A percentile compares a stretch with the other conserved stretches of the same genome.
These are phyloP conservation scores for Daldinia eschscholtzii DNA, from an alignment of 2,329 filamentous ascomycete genomes.

Conservation along the genomic window DNA sequence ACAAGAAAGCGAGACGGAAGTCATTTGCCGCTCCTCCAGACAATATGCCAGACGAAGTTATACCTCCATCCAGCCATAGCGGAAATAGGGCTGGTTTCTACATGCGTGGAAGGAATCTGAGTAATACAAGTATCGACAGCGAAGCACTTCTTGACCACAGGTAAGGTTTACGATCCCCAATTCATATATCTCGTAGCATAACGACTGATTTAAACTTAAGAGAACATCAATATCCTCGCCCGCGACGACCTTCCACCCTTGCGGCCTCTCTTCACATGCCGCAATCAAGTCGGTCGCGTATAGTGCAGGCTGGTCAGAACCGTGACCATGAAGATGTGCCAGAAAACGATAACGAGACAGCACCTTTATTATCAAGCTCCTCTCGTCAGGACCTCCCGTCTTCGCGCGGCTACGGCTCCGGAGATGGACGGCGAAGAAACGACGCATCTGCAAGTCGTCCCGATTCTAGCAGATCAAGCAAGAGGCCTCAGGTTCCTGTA, in stretches of 20 bases:
- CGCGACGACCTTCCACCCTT: constrained; percentile 69
- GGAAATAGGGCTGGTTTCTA: constrained; percentile 61
- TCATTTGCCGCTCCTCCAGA: constrained; percentile 79
- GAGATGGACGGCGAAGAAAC: constrained; percentile 54
- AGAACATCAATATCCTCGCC: constrained; percentile 62
- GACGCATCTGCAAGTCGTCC: constrained; percentile 57
- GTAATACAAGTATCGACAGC: constrained; percentile 89
- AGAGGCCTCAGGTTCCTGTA: constrained; percentile 54
- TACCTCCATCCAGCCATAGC: constrained; percentile 46
- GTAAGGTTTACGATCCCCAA: constrained; percentile 27
- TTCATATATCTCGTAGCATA: constrained; percentile 4
- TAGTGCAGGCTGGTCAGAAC: constrained; percentile 30
- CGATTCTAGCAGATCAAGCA: constrained; percentile 64
- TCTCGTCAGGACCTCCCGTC: constrained; percentile 53
- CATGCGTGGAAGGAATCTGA: constrained; percentile 70
- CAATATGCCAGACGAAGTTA: constrained; percentile 58
- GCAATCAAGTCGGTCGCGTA: constrained; percentile 49
- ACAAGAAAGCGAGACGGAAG: constrained; percentile 80
- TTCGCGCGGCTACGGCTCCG: constrained; percentile 58
- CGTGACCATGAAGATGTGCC: constrained; percentile 64
- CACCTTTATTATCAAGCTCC: constrained; percentile 66
- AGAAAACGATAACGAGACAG: constrained; percentile 63
- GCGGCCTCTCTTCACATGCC: constrained; percentile 55
- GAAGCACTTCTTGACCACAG: constrained; percentile 89
- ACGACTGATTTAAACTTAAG: constrained; percentile 29